Evolutionary conservation across 306 rosid genomes (phyloP), one percentile per base, ranked within the genome.

Genomic region (Castanea sativa): DNA sequence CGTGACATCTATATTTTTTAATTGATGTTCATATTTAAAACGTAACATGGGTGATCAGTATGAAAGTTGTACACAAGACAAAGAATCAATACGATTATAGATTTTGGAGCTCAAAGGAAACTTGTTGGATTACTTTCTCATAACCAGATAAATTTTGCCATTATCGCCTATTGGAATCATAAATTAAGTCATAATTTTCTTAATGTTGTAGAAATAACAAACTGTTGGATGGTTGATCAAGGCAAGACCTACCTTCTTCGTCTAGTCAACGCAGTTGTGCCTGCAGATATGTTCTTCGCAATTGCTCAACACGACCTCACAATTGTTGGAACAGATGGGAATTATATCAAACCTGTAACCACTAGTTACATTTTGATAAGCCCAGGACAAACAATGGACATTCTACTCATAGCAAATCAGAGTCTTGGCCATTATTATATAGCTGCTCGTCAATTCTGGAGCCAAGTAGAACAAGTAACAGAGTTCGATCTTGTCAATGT

Each of bases 301-400:
- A 80, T 89, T 27, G 35, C 87, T 1, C 79, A 84, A 55, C 90
- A 89, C 86, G 74, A 76, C 1, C 80, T 89, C 76, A 85, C 85
- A 0, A 70, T 87, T 29, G 90, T 89, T 27, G 86, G 85, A 3
- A 45, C 59, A 38, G 90, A 89, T 56, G 84, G 82, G 1, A 5
- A 74, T 69, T 89, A 83, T 59, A 60, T 77, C 6, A 83, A 81
- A 83, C 92, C 83, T 10, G 5, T 85, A 12, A n/a, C 45, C 20
- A 82, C 43, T 57, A 69, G 65, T 38, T 83, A 70, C 80, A 85
- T 89, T 38, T n/a, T 79, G 60, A 87, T 89, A 72, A 38, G 88
- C 23, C 92, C 89, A 14, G 88, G 90, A 18, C 90, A 87, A 74
- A 70, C 90, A 5, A 83, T 85, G 61, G 90, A 89, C 25, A 41